phyloP scores from a whole-genome alignment of 441 rosid species.

The Jatropha multifida region DNA sequence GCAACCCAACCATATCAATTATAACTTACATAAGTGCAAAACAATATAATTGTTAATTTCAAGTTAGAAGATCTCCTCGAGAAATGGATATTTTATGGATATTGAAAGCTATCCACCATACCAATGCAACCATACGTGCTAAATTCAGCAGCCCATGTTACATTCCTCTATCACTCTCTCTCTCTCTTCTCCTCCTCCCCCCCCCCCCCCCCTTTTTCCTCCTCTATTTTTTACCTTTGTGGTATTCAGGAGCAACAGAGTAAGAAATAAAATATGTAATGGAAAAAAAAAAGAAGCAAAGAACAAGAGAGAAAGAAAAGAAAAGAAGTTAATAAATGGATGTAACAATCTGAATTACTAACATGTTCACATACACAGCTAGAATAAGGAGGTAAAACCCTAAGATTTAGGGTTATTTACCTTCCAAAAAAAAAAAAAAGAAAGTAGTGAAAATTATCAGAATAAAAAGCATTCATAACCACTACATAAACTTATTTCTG shows the following conservation, averaged over 20 bases:
- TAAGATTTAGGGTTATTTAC: too few relatives aligned
- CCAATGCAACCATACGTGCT: not conserved
- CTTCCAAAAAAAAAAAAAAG: too few relatives aligned
- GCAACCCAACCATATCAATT: not conserved
- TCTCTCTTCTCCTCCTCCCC: too few relatives aligned
- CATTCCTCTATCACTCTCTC: not conserved
- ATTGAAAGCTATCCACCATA: not conserved
- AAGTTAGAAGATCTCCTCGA: not conserved
- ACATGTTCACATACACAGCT: not conserved
- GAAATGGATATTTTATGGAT: not conserved
- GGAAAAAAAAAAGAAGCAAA: not conserved
- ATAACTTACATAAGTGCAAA: not conserved
- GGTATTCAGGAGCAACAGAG: not conserved
- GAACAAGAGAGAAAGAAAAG: not conserved
- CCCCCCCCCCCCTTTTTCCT: too few relatives aligned
- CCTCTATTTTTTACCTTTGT: not conserved
- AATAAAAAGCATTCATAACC: not conserved
- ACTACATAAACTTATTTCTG: constrained; percentile 12
- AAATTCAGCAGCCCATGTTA: not conserved
- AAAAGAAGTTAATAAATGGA: not conserved
- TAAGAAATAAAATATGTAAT: not conserved
- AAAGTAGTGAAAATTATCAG: constrained; percentile 2
- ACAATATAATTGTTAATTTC: not conserved
- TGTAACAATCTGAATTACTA: not conserved
- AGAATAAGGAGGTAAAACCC: not conserved